Evolutionary conservation across 768 basidiomycete genomes (phyloP).

Genomic region (Podaxis pistillaris): DNA sequence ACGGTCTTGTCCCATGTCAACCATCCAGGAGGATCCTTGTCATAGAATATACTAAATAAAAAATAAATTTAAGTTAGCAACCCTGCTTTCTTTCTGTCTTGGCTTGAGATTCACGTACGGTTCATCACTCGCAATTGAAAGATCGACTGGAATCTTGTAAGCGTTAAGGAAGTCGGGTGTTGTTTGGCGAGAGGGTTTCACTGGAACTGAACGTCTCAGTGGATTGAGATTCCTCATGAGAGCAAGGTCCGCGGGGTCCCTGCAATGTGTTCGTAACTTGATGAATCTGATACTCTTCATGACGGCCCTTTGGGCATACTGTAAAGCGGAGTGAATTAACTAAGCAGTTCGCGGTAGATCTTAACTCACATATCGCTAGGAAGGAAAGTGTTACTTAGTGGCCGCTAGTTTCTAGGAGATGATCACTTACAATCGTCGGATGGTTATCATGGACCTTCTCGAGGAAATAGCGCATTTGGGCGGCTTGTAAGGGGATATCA

Average conservation of each 20-base stretch:
- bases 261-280: slow-evolving; percentile 76
- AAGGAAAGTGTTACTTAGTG: slow-evolving; percentile 3
- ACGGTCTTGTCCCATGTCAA: slow-evolving; percentile 55
- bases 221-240: slow-evolving; percentile 67
- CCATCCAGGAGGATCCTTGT: slow-evolving; percentile 66
- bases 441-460: slow-evolving; percentile 61
- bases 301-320: slow-evolving; percentile 73
- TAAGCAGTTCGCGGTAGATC: neutral
- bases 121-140: slow-evolving; percentile 27
- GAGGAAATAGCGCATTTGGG: slow-evolving; percentile 57
- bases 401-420: neutral
- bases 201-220: slow-evolving; percentile 48
- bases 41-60: slow-evolving; percentile 45
- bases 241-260: slow-evolving; percentile 53
- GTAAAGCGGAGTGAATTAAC: slow-evolving; percentile 4
- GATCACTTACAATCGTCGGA: slow-evolving; percentile 56
- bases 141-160: slow-evolving; percentile 52
- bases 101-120: slow-evolving; percentile 39
- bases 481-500: slow-evolving; percentile 49
- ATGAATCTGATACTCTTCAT: slow-evolving; percentile 77
- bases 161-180: slow-evolving; percentile 54
- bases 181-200: slow-evolving; percentile 49
- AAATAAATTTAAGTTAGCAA: slow-evolving; percentile 7
- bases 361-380: slow-evolving; percentile 56
- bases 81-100: neutral